Base-by-base conservation (phyloP, 495 filamentous ascomycete species). In the Parathielavia appendiculata region DNA sequence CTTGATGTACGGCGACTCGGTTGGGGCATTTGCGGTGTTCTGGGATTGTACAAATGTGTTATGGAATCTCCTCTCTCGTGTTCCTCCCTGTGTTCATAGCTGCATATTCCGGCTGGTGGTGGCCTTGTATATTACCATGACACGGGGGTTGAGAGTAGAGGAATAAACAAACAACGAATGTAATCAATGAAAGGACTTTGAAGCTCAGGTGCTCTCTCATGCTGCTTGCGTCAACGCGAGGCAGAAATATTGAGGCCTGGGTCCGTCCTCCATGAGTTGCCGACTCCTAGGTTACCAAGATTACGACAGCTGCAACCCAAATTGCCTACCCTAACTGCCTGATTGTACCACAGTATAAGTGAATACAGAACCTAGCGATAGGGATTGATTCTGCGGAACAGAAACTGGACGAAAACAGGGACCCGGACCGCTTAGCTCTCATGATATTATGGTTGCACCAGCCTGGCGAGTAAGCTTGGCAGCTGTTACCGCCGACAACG, bases 61-160 rank as follows among this genome's bases (percentile, higher is more conserved):
- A 64, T 70, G 63, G 68, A 63, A 68, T 66, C 65, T 68, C 67
- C 69, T 65, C 69, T 71, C 69, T 68, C 61, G 63, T 51, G 57
- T 66, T 65, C 56, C 51, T 48, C 49, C 54, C 35, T 38, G 60
- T 67, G 55, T 64, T 65, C 50, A 63, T 63, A 63, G 44, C 59
- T 58, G 56, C 56, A 64, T 59, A 63, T 68, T 59, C 47, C 58
- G 52, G 41, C 11, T 19, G 57, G 54, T 34, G 54, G 39, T 51
- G 61, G 58, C 63, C 49, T 57, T 70, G 68, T 68, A 68, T 59
- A 68, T 61, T 68, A 68, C 53, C 26, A 66, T 53, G 58, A 66
- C 63, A 66, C 43, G 44, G 59, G 61, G 66, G n/a, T n/a, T 57
- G 67, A 65, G 66, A 67, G 62, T 63, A 69, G 66, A 69, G 62